Base-by-base conservation (phyloP, 208 protist species). In the Trypanosoma avium region DNA sequence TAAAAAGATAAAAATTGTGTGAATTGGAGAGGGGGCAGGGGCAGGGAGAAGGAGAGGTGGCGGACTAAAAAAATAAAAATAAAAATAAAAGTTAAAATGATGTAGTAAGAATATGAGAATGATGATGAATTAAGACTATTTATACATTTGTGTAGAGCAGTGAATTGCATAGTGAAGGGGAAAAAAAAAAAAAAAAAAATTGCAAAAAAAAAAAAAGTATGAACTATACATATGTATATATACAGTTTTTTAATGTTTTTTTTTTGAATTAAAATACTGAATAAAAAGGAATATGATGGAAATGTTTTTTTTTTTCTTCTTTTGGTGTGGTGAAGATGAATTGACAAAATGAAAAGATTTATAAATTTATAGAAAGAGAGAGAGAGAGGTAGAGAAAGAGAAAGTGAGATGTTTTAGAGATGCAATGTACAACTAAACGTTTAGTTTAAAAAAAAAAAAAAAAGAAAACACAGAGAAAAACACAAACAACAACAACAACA, bases 361-460 rank as follows among this genome's bases (percentile, higher is more conserved):
- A n/a, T n/a, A n/a, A n/a, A n/a, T n/a, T n/a, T n/a, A n/a, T n/a
- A n/a, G 21, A 4, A 62, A 61, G 35, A 70, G 24, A 40, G 24
- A 52, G 29, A 45, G 30, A 46, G 15, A 45, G 17, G 38, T 5
- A 35, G 45, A 32, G 53, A 21, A 47, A 66, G 53, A 43, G 30
- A 46, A 53, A 33, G 22, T 22, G 32, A 24, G 1, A n/a, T n/a
- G n/a, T n/a, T n/a, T n/a, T n/a, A n/a, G n/a, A n/a, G n/a, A n/a
- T n/a, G n/a, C n/a, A n/a, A n/a, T n/a, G n/a, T n/a, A n/a, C n/a
- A n/a, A n/a, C n/a, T n/a, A 46, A 33, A 48, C 24, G 8, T n/a
- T 0, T 65, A 19, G 22, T 33, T 19, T 32, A 61, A 48, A 67
- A 27, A 73, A 54, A 69, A 32, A 58, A 67, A 53, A 67, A 10